phyloP scores from a whole-genome alignment of 257 asterid genomes.

The Solanum acaule region DNA sequence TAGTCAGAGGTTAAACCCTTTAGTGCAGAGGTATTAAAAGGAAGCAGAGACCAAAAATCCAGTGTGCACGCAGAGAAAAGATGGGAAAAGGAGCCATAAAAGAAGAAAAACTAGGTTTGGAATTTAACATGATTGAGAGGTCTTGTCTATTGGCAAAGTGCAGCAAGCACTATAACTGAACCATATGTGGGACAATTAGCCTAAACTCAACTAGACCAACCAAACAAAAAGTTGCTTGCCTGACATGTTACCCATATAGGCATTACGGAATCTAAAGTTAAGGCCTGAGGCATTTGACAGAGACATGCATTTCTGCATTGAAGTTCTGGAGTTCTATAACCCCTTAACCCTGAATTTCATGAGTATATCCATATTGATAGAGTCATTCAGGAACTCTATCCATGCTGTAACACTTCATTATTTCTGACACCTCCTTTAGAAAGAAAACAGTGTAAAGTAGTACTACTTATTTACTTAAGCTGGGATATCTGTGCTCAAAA shows the following conservation, averaged over 20 bases:
- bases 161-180: not conserved
- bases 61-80: not conserved
- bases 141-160: not conserved
- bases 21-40: not conserved
- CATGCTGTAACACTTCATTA: not conserved
- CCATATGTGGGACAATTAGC: not conserved
- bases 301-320: not conserved
- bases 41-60: not conserved
- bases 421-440: not conserved
- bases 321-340: not conserved
- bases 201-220: not conserved
- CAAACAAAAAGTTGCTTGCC: not conserved
- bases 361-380: not conserved
- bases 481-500: not conserved
- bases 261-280: not conserved
- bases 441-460: not conserved
- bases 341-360: not conserved
- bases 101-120: not conserved
- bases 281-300: not conserved
- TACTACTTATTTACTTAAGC: not conserved
- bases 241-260: not conserved
- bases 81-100: not conserved
- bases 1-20: not conserved
- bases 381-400: not conserved
- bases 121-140: not conserved